Conservation (phyloP, 176 grass and related monocot genomes). For the Ampelocalamus luodianensis region DNA sequence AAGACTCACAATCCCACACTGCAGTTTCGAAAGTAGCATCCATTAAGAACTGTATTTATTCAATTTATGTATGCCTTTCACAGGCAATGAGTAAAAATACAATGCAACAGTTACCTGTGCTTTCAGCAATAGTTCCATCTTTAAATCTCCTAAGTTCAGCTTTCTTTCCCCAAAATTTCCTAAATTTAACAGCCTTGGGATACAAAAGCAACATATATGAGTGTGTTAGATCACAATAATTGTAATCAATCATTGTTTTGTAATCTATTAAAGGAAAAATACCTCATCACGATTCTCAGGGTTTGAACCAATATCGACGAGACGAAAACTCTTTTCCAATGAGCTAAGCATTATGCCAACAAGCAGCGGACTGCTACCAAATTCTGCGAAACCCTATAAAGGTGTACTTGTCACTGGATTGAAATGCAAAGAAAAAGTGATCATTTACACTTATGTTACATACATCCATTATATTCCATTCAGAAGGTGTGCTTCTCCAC, state of each 20-base stretch:
- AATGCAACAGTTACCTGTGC: conserved; percentile 72
- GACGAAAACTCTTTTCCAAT: conserved; percentile 70
- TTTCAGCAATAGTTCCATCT: conserved; percentile 95
- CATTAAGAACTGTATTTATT: conserved; percentile 20
- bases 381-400: conserved; percentile 86
- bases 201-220: conserved; percentile 44
- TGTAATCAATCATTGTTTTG: not conserved
- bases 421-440: conserved; percentile 23
- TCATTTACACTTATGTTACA: conserved; percentile 29
- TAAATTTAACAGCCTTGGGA: conserved; percentile 70
- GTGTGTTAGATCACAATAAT: conserved; percentile 1
- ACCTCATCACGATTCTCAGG: conserved; percentile 82
- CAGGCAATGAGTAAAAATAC: conserved; percentile 29
- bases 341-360: conserved; percentile 74
- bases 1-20: conserved; percentile 80
- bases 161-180: conserved; percentile 94
- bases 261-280: conserved; percentile 39
- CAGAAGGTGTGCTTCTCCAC: conserved; percentile 88
- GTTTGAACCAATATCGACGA: conserved; percentile 86
- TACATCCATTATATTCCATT: conserved; percentile 95
- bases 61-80: conserved; percentile 31
- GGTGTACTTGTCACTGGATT: conserved; percentile 35
- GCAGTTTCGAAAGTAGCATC: conserved; percentile 46
- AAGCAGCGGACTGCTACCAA: conserved; percentile 66
- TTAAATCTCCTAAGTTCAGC: conserved; percentile 96